These are phyloP conservation scores for Musa beccarii DNA, from an alignment of 176 grass and related monocot genomes.

Conservation along the genomic window DNA sequence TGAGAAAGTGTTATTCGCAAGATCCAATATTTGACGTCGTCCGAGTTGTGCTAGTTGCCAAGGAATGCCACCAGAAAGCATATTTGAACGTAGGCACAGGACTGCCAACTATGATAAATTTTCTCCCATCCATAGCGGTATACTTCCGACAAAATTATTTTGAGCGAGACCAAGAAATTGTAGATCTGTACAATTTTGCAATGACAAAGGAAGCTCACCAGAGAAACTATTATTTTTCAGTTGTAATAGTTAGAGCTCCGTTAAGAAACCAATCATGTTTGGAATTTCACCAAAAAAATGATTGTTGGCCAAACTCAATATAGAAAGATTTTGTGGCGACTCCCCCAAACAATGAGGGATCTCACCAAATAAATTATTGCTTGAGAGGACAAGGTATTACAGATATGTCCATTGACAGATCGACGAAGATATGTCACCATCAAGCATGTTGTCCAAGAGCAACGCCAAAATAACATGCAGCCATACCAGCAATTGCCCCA, in stretches of 20 bases:
- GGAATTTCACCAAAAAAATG: background rate
- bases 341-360: background rate
- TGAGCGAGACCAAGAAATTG: too few species aligned
- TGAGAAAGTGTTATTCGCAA: too few species aligned
- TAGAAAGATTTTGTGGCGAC: background rate
- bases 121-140: too few species aligned
- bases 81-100: too few species aligned
- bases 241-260: background rate
- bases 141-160: too few species aligned
- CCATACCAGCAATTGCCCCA: background rate
- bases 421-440: constrained; percentile 5
- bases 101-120: too few species aligned
- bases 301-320: background rate
- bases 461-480: background rate
- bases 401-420: background rate
- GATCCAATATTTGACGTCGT: too few species aligned
- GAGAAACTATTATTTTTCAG: constrained; percentile 25
- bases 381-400: background rate
- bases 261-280: background rate
- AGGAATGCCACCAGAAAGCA: too few species aligned
- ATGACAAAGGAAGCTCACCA: constrained; percentile 27
- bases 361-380: constrained; percentile 17
- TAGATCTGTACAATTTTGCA: background rate
- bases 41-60: too few species aligned
- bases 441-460: background rate